Conservation (phyloP, 768 basidiomycete genomes). For the Tulasnella sp. region DNA sequence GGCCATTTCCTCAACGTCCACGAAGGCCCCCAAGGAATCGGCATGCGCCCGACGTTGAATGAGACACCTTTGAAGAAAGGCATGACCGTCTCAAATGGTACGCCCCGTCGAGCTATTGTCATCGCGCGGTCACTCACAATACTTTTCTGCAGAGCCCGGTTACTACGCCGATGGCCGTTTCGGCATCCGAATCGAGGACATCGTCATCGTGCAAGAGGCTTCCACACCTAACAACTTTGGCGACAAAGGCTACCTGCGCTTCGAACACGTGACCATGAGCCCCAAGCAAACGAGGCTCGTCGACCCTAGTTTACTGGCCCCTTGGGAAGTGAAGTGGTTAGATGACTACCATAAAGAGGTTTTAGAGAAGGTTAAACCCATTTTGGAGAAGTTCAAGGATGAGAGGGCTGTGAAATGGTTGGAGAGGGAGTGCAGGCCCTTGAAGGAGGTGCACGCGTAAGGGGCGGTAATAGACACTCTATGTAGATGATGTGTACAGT, state of each 20-base stretch:
- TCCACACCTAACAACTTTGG: constrained; percentile 77
- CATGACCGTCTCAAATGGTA: constrained; percentile 85
- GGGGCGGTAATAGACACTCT: no score
- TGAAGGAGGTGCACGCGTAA: neutral
- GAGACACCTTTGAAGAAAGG: constrained; percentile 68
- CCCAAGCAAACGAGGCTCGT: constrained; percentile 87
- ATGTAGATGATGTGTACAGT: no score
- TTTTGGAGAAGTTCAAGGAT: constrained; percentile 49
- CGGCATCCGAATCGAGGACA: constrained; percentile 90
- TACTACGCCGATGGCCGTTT: constrained; percentile 88
- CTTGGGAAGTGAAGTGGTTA: constrained; percentile 74
- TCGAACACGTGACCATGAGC: constrained; percentile 85
- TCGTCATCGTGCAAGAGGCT: constrained; percentile 70
- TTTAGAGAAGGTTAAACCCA: constrained; percentile 64
- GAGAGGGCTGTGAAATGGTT: constrained; percentile 41
- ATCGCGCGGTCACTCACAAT: neutral
- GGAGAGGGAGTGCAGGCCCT: constrained; percentile 35
- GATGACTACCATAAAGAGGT: constrained; percentile 79
- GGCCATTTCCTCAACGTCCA: constrained; percentile 94
- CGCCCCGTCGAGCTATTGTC: neutral
- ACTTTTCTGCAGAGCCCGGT: constrained; percentile 61
- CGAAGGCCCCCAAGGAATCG: constrained; percentile 63
- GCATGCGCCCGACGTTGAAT: constrained; percentile 54
- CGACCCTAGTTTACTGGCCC: constrained; percentile 57
- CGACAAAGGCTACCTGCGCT: constrained; percentile 74